phyloP scores from a whole-genome alignment of 495 filamentous ascomycete species.

The Neurospora sublineolata region DNA sequence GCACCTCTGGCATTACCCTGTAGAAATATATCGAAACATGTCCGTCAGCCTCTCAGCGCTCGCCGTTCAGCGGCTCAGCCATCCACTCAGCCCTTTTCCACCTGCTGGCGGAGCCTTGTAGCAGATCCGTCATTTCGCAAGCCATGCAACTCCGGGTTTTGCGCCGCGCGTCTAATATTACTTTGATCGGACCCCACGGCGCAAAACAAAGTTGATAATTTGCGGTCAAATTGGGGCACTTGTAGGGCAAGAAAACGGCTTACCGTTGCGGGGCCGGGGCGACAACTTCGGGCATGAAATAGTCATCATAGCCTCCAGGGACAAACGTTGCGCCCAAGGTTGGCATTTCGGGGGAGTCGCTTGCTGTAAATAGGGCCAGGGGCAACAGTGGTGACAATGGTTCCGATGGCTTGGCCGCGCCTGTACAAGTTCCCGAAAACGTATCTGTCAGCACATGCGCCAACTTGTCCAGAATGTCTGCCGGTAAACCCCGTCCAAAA shows the following conservation, averaged over 20 bases:
- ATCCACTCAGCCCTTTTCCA: conserved; percentile 7
- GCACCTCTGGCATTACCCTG: conserved; percentile 50
- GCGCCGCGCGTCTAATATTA: neutral
- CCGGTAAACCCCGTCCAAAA: neutral
- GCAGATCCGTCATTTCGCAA: neutral
- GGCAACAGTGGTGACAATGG: neutral
- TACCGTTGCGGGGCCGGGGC: conserved; percentile 82
- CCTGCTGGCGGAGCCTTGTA: conserved; percentile 5
- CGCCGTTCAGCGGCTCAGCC: conserved; percentile 4
- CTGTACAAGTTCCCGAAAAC: conserved; percentile 27
- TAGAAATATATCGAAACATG: conserved; percentile 5
- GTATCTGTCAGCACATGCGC: conserved; percentile 24
- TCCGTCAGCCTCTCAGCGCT: conserved; percentile 10
- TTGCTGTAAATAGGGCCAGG: conserved; percentile 5
- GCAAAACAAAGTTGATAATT: neutral
- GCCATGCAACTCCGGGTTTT: neutral
- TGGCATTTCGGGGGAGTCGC: conserved; percentile 37
- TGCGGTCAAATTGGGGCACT: neutral
- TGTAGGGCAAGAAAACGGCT: conserved; percentile 20
- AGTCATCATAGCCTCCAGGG: conserved; percentile 82
- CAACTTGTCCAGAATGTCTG: neutral
- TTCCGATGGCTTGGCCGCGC: conserved; percentile 17
- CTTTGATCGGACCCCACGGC: neutral
- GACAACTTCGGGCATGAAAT: conserved; percentile 55
- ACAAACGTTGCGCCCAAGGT: conserved; percentile 76